Base-by-base conservation (phyloP, 108 stramenopile genomes). In the Nannochloropsis gaditana region DNA sequence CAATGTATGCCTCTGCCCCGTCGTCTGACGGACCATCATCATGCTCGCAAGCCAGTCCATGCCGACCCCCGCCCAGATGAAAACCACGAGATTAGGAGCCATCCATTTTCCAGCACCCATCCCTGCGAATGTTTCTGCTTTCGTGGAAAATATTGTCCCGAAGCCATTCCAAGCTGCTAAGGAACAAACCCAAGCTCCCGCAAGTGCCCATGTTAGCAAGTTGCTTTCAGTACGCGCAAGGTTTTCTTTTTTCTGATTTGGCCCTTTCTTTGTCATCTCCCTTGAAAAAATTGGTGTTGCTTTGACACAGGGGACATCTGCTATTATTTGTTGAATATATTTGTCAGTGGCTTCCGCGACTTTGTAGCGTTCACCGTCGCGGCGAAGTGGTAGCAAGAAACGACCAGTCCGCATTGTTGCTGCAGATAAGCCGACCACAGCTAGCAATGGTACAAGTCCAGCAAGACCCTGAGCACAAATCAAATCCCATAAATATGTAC, bases 41-140 rank as follows among this genome's bases (percentile, higher is more conserved):
- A 73, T n/a, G n/a, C 59, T n/a, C 59, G 59, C 15, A 15, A 73
- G 59, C 59, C 59, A 73, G n/a, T 73, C 59, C 59, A 73, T 73
- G n/a, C 59, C 59, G 2, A 73, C 59, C 19, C 59, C 59, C 8
- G 6, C 59, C 59, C 4, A 73, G 1, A 73, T 73, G 8, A 73
- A 73, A n/a, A 73, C 59, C 59, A 73, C 4, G 19, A 73, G n/a
- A n/a, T 73, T 73, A 2, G 59, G 19, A n/a, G 15, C 19, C 59
- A 73, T 73, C 59, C 59, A 73, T 15, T n/a, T n/a, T 15, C 59
- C 19, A 0, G 59, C 59, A 15, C 2, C n/a, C 59, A 73, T 73
- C 31, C 31, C 31, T 31, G 31, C 31, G 31, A 31, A 31, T 31
- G 31, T 31, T 31, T 31, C 31, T 31, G 31, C 31, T 31, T 31